Evolutionary conservation across 2,329 filamentous ascomycete genomes (phyloP).

Genomic region (Colletotrichum tamarilloi): DNA sequence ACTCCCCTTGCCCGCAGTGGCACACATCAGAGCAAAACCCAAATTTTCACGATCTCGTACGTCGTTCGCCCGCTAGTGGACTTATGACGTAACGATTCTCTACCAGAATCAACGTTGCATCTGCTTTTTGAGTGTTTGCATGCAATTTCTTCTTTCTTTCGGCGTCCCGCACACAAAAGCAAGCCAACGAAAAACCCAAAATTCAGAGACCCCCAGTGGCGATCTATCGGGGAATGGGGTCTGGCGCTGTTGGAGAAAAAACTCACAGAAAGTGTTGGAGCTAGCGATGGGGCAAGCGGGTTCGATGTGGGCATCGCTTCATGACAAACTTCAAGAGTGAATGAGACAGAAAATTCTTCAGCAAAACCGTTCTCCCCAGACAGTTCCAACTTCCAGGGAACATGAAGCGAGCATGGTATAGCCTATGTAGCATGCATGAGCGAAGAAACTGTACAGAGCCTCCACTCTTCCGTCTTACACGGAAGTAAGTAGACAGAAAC

Average conservation of each 20-base stretch:
- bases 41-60: not conserved
- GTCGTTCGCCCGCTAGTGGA: not conserved
- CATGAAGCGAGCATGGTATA: not conserved
- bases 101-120: not conserved
- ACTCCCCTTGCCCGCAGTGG: not conserved
- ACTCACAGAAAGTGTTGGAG: not conserved
- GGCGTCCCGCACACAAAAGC: not conserved
- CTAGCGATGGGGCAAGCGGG: conserved; percentile 7
- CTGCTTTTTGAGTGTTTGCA: not conserved
- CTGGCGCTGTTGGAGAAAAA: not conserved
- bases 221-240: conserved; percentile 12
- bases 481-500: not conserved
- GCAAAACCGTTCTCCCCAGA: not conserved
- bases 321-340: not conserved
- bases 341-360: conserved; percentile 5
- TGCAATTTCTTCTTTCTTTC: not conserved
- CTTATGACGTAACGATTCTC: conserved; percentile 16
- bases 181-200: not conserved
- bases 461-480: conserved; percentile 23
- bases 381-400: not conserved
- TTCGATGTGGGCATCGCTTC: not conserved
- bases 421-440: not conserved
- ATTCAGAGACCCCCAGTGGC: not conserved
- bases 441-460: not conserved
- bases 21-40: not conserved